phyloP scores from a whole-genome alignment of 768 basidiomycete genomes.

The Mrakia frigida region DNA sequence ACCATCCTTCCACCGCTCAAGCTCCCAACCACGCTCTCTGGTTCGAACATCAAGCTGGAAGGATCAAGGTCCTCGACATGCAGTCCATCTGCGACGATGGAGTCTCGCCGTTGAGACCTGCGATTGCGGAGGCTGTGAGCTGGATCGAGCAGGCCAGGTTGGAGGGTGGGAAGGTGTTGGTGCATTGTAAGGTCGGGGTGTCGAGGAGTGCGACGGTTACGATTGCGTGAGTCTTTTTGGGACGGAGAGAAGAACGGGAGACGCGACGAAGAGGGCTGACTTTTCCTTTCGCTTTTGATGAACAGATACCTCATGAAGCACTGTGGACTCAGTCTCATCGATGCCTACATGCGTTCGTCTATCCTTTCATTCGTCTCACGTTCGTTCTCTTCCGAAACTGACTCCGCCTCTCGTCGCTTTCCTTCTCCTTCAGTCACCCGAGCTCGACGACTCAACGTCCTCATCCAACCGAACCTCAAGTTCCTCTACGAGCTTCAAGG shows the following conservation, averaged over 20 bases:
- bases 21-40: constrained; percentile 27
- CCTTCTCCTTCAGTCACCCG: constrained; percentile 40
- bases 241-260: too few species aligned
- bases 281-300: neutral
- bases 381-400: neutral
- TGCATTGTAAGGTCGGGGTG: constrained; percentile 99
- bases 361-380: neutral
- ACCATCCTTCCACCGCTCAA: neutral
- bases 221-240: constrained; percentile 48
- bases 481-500: constrained; percentile 88
- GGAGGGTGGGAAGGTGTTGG: constrained; percentile 81
- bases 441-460: constrained; percentile 69
- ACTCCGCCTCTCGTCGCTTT: constrained; percentile 51
- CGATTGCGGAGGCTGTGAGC: constrained; percentile 78
- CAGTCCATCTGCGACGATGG: constrained; percentile 80
- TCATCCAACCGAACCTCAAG: constrained; percentile 95
- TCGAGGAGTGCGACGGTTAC: constrained; percentile 88
- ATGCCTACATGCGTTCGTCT: constrained; percentile 59
- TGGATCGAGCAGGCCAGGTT: constrained; percentile 85
- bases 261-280: neutral
- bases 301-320: constrained; percentile 89
- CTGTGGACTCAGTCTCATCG: constrained; percentile 73
- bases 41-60: constrained; percentile 29
- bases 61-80: constrained; percentile 39
- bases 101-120: constrained; percentile 85